Conservation (phyloP, 208 protist genomes). For the Acanthamoeba royreba region DNA sequence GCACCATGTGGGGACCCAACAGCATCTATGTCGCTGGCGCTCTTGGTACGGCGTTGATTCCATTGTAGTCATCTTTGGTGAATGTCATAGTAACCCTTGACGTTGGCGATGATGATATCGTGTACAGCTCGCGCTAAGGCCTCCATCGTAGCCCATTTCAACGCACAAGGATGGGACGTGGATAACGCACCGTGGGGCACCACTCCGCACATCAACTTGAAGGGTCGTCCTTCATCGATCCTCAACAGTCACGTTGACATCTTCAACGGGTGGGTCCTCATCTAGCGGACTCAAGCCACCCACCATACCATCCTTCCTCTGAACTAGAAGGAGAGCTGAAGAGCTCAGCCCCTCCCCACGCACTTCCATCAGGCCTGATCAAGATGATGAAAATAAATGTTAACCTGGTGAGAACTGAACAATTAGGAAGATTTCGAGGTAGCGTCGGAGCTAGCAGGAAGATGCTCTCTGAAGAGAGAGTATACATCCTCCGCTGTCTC, state of each 20-base stretch:
- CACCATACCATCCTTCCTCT: background rate
- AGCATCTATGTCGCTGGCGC: background rate
- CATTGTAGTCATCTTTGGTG: too few relatives aligned
- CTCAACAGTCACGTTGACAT: slow-evolving; percentile 5
- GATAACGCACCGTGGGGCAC: background rate
- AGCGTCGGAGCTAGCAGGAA: too few relatives aligned
- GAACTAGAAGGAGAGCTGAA: background rate
- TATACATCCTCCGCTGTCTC: background rate
- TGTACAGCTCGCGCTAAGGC: background rate
- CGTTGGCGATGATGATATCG: background rate
- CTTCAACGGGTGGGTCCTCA: background rate
- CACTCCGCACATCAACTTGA: slow-evolving; percentile 27
- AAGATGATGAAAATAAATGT: too few relatives aligned
- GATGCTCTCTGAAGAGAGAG: background rate
- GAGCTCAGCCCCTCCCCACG: background rate
- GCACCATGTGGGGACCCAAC: background rate
- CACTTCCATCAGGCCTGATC: too few relatives aligned
- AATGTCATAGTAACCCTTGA: too few relatives aligned
- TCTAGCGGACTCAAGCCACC: background rate
- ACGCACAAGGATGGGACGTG: background rate
- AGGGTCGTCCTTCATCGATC: background rate
- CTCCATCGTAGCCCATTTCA: background rate
- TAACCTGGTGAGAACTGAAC: too few relatives aligned
- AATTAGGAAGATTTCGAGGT: too few relatives aligned
- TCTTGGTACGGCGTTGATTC: background rate